Evolutionary conservation across 805 yeast species (phyloP).

Genomic region (Isabelozyma rhagii): DNA sequence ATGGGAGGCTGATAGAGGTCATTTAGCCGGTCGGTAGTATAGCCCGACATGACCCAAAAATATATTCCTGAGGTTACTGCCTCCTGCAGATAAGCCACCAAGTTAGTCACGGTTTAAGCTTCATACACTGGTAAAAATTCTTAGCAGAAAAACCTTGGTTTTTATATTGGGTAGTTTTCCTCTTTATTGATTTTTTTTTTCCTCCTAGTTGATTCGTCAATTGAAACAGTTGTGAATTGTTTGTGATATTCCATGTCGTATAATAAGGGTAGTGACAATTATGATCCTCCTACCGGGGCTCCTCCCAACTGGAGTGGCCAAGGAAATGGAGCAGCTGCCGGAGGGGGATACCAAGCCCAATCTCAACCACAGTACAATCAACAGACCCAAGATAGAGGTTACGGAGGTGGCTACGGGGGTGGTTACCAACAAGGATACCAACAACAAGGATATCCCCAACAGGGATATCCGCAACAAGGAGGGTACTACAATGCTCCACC

Average conservation of each 20-base stretch:
- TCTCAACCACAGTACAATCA: conserved; percentile 15
- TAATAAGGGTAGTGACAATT: conserved; percentile 4
- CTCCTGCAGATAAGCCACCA: not conserved
- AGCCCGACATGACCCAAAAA: not conserved
- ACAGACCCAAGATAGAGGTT: conserved; percentile 20
- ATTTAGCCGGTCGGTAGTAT: not conserved
- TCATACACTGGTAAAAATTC: not conserved
- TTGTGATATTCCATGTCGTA: conserved; percentile 4
- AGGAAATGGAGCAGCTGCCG: conserved; percentile 3
- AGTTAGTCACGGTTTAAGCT: not conserved
- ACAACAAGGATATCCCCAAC: conserved; percentile 22
- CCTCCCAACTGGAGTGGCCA: conserved; percentile 23
- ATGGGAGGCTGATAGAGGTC: not conserved
- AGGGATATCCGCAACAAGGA: conserved; percentile 19
- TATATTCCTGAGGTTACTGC: not conserved
- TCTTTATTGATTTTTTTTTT: not conserved
- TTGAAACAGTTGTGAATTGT: not conserved
- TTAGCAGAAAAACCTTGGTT: not conserved
- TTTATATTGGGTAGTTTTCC: not conserved
- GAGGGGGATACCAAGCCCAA: conserved; percentile 19
- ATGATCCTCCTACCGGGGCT: conserved; percentile 25
- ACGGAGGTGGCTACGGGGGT: conserved; percentile 9
- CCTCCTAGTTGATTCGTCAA: too few species aligned
- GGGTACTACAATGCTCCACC: conserved; percentile 32
- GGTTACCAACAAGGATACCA: conserved; percentile 3